These are phyloP conservation scores for Fraxinus nigra DNA, from an alignment of 305 asterid genomes.

Conservation along the genomic window DNA sequence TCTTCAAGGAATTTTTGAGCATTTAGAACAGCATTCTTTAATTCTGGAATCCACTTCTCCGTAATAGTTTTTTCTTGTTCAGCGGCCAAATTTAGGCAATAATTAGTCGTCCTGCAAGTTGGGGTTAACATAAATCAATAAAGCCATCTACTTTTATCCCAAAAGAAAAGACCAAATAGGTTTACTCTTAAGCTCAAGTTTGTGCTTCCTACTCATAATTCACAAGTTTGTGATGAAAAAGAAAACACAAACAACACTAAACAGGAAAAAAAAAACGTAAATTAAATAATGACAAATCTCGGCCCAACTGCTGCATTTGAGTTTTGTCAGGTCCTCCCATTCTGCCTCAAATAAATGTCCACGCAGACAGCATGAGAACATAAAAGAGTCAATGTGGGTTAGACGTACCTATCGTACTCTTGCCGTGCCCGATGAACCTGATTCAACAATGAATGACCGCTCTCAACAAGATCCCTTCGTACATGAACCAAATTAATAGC, in stretches of 20 bases:
- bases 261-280: slow-evolving; percentile 8
- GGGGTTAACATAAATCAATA: slow-evolving; percentile 7
- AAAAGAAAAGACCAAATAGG: not conserved
- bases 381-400: slow-evolving; percentile 1
- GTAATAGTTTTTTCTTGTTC: slow-evolving; percentile 82
- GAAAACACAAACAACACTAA: not conserved
- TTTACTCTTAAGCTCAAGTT: not conserved
- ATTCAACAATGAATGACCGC: slow-evolving; percentile 82
- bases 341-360: slow-evolving; percentile 13
- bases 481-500: slow-evolving; percentile 85
- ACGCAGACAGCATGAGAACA: slow-evolving; percentile 8
- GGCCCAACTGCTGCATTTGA: not conserved
- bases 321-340: not conserved
- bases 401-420: slow-evolving; percentile 77
- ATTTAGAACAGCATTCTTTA: slow-evolving; percentile 61
- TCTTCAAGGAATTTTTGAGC: slow-evolving; percentile 88
- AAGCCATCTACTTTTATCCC: not conserved
- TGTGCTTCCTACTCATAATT: slow-evolving; percentile 11
- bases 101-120: slow-evolving; percentile 77
- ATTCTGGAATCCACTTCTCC: slow-evolving; percentile 86
- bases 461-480: slow-evolving; percentile 84
- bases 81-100: slow-evolving; percentile 74
- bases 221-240: not conserved
- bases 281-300: slow-evolving; percentile 1
- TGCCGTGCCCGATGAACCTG: slow-evolving; percentile 89